Evolutionary conservation across 1,139 yeast genomes (phyloP).

Genomic region (Magnusiomyces sp.): DNA sequence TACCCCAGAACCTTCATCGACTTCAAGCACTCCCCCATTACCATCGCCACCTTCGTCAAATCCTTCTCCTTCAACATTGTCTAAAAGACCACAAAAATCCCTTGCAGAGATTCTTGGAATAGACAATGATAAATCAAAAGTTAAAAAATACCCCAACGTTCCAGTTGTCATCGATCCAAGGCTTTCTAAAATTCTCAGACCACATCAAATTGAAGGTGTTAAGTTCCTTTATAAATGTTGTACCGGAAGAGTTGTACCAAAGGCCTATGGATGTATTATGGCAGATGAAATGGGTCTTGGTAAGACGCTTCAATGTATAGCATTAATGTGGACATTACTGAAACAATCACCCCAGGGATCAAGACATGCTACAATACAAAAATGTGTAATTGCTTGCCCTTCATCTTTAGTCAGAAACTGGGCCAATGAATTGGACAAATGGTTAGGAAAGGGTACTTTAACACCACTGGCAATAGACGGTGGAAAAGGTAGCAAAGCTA

Average conservation of each 20-base stretch:
- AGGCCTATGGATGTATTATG: slow-evolving; percentile 96
- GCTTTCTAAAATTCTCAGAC: slow-evolving; percentile 74
- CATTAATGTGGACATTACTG: slow-evolving; percentile 88
- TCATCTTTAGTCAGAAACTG: slow-evolving; percentile 89
- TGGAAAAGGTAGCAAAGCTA: slow-evolving; percentile 37
- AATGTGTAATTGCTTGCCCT: slow-evolving; percentile 92
- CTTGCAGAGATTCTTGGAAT: slow-evolving; percentile 79
- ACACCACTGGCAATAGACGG: slow-evolving; percentile 85
- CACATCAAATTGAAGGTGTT: slow-evolving; percentile 96
- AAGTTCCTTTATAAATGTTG: slow-evolving; percentile 84
- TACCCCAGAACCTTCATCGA: not conserved
- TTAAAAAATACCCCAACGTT: slow-evolving; percentile 60
- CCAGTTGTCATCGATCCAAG: slow-evolving; percentile 96
- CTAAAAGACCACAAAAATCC: slow-evolving; percentile 43
- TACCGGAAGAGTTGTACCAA: slow-evolving; percentile 75
- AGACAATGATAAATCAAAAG: slow-evolving; percentile 37
- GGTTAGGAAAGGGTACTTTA: slow-evolving; percentile 89
- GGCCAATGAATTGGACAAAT: slow-evolving; percentile 93
- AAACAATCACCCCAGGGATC: slow-evolving; percentile 84
- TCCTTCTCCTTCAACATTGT: slow-evolving; percentile 24
- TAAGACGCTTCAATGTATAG: slow-evolving; percentile 85
- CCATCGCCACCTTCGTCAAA: slow-evolving; percentile 13
- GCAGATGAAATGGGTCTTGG: slow-evolving; percentile 99
- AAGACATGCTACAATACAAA: slow-evolving; percentile 61
- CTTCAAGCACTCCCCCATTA: slow-evolving; percentile 4